phyloP scores from a whole-genome alignment of 441 rosid genomes.

The Gossypium schwendimanii region DNA sequence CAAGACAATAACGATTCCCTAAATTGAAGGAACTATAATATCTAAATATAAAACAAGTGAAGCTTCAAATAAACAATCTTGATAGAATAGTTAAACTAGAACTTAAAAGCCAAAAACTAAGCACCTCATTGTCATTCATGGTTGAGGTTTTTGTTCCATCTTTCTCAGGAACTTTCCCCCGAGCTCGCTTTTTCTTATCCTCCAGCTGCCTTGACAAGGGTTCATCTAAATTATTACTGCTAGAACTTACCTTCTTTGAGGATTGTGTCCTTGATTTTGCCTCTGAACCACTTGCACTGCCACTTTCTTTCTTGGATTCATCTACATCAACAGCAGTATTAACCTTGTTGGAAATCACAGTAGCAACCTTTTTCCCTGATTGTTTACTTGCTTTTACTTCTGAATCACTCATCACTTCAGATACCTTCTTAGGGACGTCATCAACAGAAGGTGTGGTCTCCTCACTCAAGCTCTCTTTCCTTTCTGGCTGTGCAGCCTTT shows the following conservation, averaged over 20 bases:
- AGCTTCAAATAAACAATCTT: too few relatives aligned
- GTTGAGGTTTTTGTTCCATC: too few relatives aligned
- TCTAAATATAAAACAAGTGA: background rate
- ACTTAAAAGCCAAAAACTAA: too few relatives aligned
- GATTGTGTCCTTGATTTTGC: constrained; percentile 42
- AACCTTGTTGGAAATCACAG: constrained; percentile 36
- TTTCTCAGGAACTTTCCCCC: constrained; percentile 31
- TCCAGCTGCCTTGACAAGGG: constrained; percentile 36
- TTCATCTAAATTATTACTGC: constrained; percentile 39
- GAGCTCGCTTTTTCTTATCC: constrained; percentile 52
- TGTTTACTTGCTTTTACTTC: constrained; percentile 42
- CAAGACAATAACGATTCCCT: background rate
- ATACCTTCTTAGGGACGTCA: constrained; percentile 35
- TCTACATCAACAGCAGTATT: constrained; percentile 30
- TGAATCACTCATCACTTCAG: constrained; percentile 48
- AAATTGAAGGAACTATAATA: background rate
- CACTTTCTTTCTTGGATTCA: constrained; percentile 46
- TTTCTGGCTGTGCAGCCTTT: constrained; percentile 41
- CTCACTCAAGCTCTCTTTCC: constrained; percentile 39
- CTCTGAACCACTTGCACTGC: constrained; percentile 39
- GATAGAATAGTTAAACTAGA: too few relatives aligned
- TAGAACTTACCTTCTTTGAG: constrained; percentile 44
- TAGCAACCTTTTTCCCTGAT: constrained; percentile 41
- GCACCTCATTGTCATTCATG: too few relatives aligned
- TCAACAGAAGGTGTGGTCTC: constrained; percentile 40